Base-by-base conservation (phyloP, 1,139 yeast genomes). In the Yamadazyma conglobata region DNA sequence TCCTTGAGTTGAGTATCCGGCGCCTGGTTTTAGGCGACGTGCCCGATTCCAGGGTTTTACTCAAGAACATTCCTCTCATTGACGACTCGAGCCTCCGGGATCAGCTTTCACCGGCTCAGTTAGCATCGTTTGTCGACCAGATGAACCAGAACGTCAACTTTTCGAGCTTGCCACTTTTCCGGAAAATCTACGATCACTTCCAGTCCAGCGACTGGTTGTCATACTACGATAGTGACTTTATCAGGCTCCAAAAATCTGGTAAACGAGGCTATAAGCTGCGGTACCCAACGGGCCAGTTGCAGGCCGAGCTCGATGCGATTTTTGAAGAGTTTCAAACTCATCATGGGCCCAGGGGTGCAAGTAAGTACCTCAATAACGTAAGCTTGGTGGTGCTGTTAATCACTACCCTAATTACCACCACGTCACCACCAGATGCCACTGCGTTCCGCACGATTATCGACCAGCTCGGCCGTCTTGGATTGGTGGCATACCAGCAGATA, bases 201-300 rank as follows among this genome's bases (percentile, higher is more conserved):
- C 60, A 59, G 32, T 56, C 69, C 2, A 58, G 61, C 0, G 58
- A 60, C 20, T 51, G 50, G 42, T 44, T 62, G 17, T 63, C 57
- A 31, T 58, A 60, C 31, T 53, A 54, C 23, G 58, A 58, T 17
- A 27, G 40, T 10, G 45, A 42, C 17, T 26, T 25, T 2, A 25
- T 29, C 1, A 23, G 37, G 14, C 29, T 26, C 14, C 24, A 33
- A 2, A 37, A 24, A 15, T 38, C 38, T 15, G 24, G 26, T n/a
- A 13, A n/a, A 8, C 24, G 22, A 7, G 42, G 40, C 2, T 39
- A 34, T 15, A 14, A 19, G 1, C 13, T 8, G 4, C 28, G 33
- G 10, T 12, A 15, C 19, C 21, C 10, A n/a, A 20, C 25, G n/a
- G 32, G 30, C 20, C 25, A 24, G 5, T 23, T 31, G 13, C 27